phyloP scores from a whole-genome alignment of 2,329 filamentous ascomycete genomes.

The Colletotrichum graminicola region DNA sequence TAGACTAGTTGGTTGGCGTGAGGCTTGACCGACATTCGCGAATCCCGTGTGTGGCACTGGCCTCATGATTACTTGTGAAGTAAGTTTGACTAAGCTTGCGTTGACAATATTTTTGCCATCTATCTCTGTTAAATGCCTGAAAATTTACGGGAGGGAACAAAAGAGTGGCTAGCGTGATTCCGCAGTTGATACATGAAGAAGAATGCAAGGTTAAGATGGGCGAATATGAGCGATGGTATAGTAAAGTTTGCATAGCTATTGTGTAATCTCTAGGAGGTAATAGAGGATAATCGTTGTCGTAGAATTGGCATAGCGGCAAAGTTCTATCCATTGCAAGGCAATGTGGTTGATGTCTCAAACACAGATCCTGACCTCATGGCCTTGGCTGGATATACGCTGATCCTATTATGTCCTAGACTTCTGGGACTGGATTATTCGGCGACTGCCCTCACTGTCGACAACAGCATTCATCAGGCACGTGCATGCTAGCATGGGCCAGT shows the following conservation, averaged over 20 bases:
- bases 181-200: not conserved
- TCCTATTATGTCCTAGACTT: not conserved
- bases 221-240: not conserved
- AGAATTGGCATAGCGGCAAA: not conserved
- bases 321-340: too few species aligned
- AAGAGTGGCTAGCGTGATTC: not conserved
- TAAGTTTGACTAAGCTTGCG: too few species aligned
- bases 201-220: not conserved
- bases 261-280: not conserved
- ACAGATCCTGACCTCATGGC: not conserved
- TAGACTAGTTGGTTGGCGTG: not conserved
- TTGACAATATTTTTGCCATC: not conserved
- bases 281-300: too few species aligned
- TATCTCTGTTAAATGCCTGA: not conserved
- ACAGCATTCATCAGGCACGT: not conserved
- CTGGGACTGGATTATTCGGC: not conserved
- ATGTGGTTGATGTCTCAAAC: not conserved
- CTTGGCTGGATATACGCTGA: slow-evolving; percentile 7
- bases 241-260: not conserved
- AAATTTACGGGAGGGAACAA: not conserved
- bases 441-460: not conserved
- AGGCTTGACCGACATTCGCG: not conserved
- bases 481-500: too few species aligned
- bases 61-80: not conserved
- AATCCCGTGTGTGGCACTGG: not conserved